Conservation (phyloP, 1,284 basidiomycete genomes). For the Amylostereum chailletii region DNA sequence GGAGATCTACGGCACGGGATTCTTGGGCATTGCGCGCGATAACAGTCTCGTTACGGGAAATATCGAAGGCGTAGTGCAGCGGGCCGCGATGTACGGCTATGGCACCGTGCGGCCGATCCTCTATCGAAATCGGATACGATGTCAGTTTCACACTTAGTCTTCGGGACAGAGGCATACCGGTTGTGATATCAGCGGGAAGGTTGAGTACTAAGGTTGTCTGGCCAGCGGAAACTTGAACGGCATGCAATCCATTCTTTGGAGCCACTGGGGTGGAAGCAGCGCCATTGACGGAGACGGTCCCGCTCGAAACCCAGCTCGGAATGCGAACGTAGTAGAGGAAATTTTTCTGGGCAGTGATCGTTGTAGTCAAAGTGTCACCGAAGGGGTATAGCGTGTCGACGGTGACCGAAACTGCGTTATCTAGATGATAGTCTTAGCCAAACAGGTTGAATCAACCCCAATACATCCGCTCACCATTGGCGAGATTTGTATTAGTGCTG, state of each 20-base stretch:
- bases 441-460: neutral
- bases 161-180: slow-evolving; percentile 23
- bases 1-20: slow-evolving; percentile 40
- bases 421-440: slow-evolving; percentile 16
- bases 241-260: slow-evolving; percentile 39
- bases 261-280: slow-evolving; percentile 24
- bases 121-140: slow-evolving; percentile 18
- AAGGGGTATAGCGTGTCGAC: slow-evolving; percentile 54
- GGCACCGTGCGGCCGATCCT: slow-evolving; percentile 41
- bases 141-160: neutral
- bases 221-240: slow-evolving; percentile 33
- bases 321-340: slow-evolving; percentile 51
- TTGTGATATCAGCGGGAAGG: slow-evolving; percentile 39
- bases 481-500: slow-evolving; percentile 32
- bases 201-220: slow-evolving; percentile 37
- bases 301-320: slow-evolving; percentile 43
- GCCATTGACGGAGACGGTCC: slow-evolving; percentile 41
- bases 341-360: slow-evolving; percentile 35
- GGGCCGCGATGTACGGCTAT: slow-evolving; percentile 49
- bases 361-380: slow-evolving; percentile 41
- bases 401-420: slow-evolving; percentile 34
- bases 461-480: slow-evolving; percentile 24
- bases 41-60: slow-evolving; percentile 30
- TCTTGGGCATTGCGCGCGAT: slow-evolving; percentile 36
- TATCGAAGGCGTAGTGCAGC: slow-evolving; percentile 50